phyloP scores from a whole-genome alignment of 352 stramenopile species.

The Hyaloperonospora brassicae region DNA sequence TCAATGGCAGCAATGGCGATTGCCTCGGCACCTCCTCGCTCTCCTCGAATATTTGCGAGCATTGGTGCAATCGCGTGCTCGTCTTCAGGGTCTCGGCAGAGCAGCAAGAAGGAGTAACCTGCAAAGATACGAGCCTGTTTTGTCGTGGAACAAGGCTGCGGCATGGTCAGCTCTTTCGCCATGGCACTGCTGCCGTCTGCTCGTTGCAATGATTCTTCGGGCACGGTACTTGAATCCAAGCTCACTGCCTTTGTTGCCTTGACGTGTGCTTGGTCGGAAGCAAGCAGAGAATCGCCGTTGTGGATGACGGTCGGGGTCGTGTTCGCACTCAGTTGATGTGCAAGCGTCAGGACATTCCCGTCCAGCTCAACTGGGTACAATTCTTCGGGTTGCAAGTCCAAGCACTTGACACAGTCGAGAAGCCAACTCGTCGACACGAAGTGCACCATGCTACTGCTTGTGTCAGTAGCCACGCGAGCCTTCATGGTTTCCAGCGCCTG shows the following conservation, averaged over 20 bases:
- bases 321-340: neutral
- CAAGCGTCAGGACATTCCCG: slow-evolving; percentile 13
- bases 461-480: slow-evolving; percentile 21
- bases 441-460: slow-evolving; percentile 26
- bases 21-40: slow-evolving; percentile 27
- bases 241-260: slow-evolving; percentile 7
- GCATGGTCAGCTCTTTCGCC: slow-evolving; percentile 1
- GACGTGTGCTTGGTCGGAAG: slow-evolving; percentile 1
- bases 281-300: neutral
- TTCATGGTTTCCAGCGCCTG: slow-evolving; percentile 28
- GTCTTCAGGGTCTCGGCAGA: slow-evolving; percentile 46
- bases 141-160: neutral
- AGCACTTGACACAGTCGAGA: slow-evolving; percentile 48
- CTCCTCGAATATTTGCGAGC: slow-evolving; percentile 31
- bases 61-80: slow-evolving; percentile 31
- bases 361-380: slow-evolving; percentile 61
- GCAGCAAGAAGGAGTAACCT: slow-evolving; percentile 48
- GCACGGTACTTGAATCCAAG: slow-evolving; percentile 1
- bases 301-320: neutral
- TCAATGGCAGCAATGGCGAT: slow-evolving; percentile 44
- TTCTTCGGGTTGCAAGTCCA: slow-evolving; percentile 29
- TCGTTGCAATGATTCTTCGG: slow-evolving; percentile 19
- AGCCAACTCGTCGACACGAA: slow-evolving; percentile 64
- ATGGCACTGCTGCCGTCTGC: slow-evolving; percentile 13
- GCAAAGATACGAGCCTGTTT: slow-evolving; percentile 26